Evolutionary conservation across 2,329 filamentous ascomycete species (phyloP).

Genomic region (Pleomassaria siparia): DNA sequence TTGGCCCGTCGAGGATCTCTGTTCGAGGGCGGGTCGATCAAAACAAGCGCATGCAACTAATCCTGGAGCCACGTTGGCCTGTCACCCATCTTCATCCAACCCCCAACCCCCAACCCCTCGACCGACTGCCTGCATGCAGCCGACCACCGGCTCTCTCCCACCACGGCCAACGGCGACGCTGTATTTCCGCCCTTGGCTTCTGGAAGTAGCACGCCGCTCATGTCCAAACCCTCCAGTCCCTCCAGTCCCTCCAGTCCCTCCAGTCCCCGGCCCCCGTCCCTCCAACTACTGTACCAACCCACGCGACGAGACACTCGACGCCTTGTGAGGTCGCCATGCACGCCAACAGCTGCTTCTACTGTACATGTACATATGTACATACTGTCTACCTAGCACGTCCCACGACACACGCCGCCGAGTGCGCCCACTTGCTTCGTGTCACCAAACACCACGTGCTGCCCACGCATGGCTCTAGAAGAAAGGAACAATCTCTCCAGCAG

Average conservation of each 20-base stretch:
- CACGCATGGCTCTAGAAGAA: conserved; percentile 6
- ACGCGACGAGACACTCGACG: too few relatives aligned
- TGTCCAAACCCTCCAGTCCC: too few relatives aligned
- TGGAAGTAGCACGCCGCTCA: too few relatives aligned
- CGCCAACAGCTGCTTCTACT: too few relatives aligned
- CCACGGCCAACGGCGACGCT: neutral
- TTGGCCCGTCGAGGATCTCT: conserved; percentile 44
- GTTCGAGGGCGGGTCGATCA: conserved; percentile 43
- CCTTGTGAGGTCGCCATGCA: too few relatives aligned
- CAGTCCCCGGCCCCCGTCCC: too few relatives aligned
- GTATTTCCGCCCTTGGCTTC: conserved; percentile 3
- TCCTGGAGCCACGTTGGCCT: conserved; percentile 43
- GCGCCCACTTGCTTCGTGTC: conserved; percentile 16
- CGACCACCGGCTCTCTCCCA: neutral
- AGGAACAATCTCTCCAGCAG: conserved; percentile 2
- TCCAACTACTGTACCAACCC: too few relatives aligned
- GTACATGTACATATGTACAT: neutral
- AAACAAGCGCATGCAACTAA: conserved; percentile 43
- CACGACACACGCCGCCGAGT: neutral
- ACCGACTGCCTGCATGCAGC: neutral
- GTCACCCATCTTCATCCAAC: too few relatives aligned
- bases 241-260: too few relatives aligned
- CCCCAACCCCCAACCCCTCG: neutral
- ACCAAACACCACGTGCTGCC: conserved; percentile 21
- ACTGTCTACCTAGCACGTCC: neutral